Evolutionary conservation across 1,139 yeast species (phyloP), one percentile per base, ranked within the genome.

Genomic region (Yamadazyma membranifaciens): DNA sequence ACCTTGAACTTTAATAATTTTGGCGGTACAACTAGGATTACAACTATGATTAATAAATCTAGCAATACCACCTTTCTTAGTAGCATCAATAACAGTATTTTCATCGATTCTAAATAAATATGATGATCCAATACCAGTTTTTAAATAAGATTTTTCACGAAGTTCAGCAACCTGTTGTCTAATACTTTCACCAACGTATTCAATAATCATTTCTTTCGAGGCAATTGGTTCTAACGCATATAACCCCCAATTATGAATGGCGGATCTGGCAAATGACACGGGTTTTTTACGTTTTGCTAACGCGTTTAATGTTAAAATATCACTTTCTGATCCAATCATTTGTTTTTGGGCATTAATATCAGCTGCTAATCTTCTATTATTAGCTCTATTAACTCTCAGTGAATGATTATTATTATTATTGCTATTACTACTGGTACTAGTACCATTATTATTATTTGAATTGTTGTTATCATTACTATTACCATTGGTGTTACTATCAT

Each of bases 181-280:
- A 28, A 94, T 83, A 44, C 95, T 78, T 55, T 92, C 98, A 27
- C 99, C 99, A n/a, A 92, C 98, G 55, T 92, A 92, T 61, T 94
- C 99, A 46, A 94, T 92, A 54, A 92, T 91, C 97, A 92, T 92
- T 62, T 92, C 98, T 51, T 84, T 86, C 1, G 95, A 94, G 11
- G 89, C 87, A 55, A 92, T 92, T 1, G 95, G 95, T 56, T 92
- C 98, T 56, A 87, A 69, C 0, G 98, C 98, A 63, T 89, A 92
- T 37, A 92, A 66, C 0, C 99, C 99, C 98, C 98, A 92, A 56
- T 92, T 89, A 60, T 94, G 98, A 54, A 92, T 92, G 0, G 97
- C 95, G 1, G 98, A 89, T 42, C 98, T 71, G 0, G 98, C 97
- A 70, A 91, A 91, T 13, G 94, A 85, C 10, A 92, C 97, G 0